phyloP scores from a whole-genome alignment of 2,329 filamentous ascomycete genomes.

The Calonectria pseudoreteaudii region DNA sequence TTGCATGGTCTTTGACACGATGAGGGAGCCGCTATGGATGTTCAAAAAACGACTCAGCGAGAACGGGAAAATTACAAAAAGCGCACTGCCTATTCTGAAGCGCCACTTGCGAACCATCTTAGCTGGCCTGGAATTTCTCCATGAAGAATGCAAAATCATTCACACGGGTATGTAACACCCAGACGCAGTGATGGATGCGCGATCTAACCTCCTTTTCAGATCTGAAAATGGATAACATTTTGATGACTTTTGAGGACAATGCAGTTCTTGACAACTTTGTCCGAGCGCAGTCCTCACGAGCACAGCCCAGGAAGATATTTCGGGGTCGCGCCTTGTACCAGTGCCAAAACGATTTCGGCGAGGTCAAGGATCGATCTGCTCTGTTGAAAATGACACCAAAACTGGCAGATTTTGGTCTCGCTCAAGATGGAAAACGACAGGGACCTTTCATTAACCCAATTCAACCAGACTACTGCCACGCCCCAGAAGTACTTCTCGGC shows the following conservation, averaged over 20 bases:
- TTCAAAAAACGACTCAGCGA: conserved; percentile 50
- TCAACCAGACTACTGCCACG: conserved; percentile 31
- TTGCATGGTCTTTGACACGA: conserved; percentile 51
- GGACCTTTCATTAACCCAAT: conserved; percentile 29
- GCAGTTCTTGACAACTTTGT: conserved; percentile 35
- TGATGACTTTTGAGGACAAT: conserved; percentile 37
- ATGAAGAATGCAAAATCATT: conserved; percentile 55
- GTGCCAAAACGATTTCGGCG: conserved; percentile 33
- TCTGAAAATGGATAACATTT: conserved; percentile 39
- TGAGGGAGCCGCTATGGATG: conserved; percentile 54
- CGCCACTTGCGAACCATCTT: conserved; percentile 48
- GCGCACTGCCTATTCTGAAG: conserved; percentile 47
- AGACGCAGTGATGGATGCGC: neutral
- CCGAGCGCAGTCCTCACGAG: conserved; percentile 21
- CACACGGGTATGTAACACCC: conserved; percentile 52
- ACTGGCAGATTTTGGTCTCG: conserved; percentile 35
- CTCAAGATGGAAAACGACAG: conserved; percentile 17
- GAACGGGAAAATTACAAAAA: conserved; percentile 29
- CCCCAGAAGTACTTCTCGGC: conserved; percentile 31
- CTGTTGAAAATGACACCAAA: conserved; percentile 28
- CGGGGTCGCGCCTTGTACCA: conserved; percentile 27
- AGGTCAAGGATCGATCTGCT: conserved; percentile 8
- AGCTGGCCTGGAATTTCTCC: conserved; percentile 55
- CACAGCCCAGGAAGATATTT: conserved; percentile 26
- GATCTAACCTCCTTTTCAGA: conserved; percentile 25